A percentile compares a stretch with the other conserved stretches of the same genome.
These are phyloP conservation scores for Dysphania ambrosioides DNA, from an alignment of 148 eudicot species.

Conservation along the genomic window DNA sequence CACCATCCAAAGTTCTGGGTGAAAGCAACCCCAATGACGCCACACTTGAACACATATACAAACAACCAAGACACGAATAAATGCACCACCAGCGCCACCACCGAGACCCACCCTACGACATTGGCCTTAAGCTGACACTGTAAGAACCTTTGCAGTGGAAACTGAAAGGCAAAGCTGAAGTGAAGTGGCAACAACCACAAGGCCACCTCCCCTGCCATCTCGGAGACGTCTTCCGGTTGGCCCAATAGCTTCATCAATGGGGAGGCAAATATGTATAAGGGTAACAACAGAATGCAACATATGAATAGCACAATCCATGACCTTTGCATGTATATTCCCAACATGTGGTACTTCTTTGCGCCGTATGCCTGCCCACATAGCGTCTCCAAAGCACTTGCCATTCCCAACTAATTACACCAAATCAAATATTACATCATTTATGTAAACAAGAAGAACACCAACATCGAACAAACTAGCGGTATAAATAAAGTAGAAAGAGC, in stretches of 20 bases:
- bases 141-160: slow-evolving; percentile 48
- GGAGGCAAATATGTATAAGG: slow-evolving; percentile 36
- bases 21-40: slow-evolving; percentile 32
- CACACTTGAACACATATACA: slow-evolving; percentile 29
- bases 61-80: slow-evolving; percentile 41
- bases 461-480: too few relatives aligned
- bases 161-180: slow-evolving; percentile 52
- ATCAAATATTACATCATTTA: not conserved
- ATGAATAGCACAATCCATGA: slow-evolving; percentile 46
- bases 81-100: slow-evolving; percentile 34
- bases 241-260: slow-evolving; percentile 45
- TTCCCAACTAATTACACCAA: slow-evolving; percentile 34
- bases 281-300: slow-evolving; percentile 36
- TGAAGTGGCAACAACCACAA: slow-evolving; percentile 47
- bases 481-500: too few relatives aligned
- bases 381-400: slow-evolving; percentile 62
- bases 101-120: slow-evolving; percentile 40
- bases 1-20: slow-evolving; percentile 48
- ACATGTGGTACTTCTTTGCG: slow-evolving; percentile 52
- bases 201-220: slow-evolving; percentile 34
- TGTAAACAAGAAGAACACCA: too few relatives aligned
- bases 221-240: slow-evolving; percentile 42
- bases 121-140: slow-evolving; percentile 50
- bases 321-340: slow-evolving; percentile 54
- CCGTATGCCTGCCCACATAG: slow-evolving; percentile 60